Evolutionary conservation across 331 rosid species (phyloP).

Genomic region (Prunus yedoensis): DNA sequence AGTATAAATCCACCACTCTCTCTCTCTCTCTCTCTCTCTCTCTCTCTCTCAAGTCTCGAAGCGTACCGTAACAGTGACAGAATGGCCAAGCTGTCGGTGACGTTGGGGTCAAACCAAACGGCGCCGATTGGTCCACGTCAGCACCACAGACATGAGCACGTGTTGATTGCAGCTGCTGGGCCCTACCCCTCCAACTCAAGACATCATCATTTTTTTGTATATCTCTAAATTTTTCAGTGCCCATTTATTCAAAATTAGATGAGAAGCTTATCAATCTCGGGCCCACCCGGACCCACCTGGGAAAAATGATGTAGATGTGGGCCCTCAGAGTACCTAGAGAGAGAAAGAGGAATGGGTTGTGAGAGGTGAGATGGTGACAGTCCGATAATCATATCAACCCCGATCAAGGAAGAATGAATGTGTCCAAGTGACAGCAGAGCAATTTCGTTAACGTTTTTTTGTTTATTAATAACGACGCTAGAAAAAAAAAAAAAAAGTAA

Average conservation of each 20-base stretch:
- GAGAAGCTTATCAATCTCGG: conserved; percentile 22
- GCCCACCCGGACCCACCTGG: conserved; percentile 18
- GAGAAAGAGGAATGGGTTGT: not conserved
- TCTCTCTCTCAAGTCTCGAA: not conserved
- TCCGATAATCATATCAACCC: conserved; percentile 30
- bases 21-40: not conserved
- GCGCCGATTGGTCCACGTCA: conserved; percentile 50
- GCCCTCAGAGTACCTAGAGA: conserved; percentile 22
- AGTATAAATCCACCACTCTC: not conserved
- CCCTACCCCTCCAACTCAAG: conserved; percentile 40
- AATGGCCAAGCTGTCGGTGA: conserved; percentile 45
- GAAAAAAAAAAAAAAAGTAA: too few relatives aligned
- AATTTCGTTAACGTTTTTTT: not conserved
- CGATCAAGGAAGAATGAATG: not conserved
- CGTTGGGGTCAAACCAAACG: conserved; percentile 38
- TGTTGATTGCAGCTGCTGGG: conserved; percentile 67
- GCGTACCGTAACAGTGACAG: conserved; percentile 37
- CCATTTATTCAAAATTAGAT: conserved; percentile 28
- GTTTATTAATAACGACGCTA: too few relatives aligned
- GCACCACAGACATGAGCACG: conserved; percentile 64
- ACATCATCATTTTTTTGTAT: conserved; percentile 15
- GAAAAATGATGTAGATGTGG: not conserved
- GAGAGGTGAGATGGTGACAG: conserved; percentile 27
- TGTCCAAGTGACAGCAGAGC: not conserved
- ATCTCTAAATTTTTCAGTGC: conserved; percentile 41